Evolutionary conservation across 371 early-diverging fungal genomes (phyloP).

Genomic region (Nosema muscidifuracis): DNA sequence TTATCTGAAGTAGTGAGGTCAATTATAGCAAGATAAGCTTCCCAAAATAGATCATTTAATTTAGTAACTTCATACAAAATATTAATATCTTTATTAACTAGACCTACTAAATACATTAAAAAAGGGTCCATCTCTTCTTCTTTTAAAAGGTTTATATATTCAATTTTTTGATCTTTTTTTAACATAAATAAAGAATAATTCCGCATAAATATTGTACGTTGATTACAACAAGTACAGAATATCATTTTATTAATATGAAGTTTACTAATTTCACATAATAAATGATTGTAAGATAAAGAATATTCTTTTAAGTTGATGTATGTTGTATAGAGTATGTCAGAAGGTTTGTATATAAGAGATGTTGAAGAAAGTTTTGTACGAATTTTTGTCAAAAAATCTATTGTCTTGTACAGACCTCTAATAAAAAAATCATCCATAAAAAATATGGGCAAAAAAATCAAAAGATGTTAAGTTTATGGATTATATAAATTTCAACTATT

Average conservation of each 20-base stretch:
- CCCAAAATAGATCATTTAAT: conserved; percentile 55
- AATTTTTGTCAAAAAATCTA: conserved; percentile 56
- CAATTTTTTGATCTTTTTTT: background rate
- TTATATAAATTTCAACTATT: too few species aligned
- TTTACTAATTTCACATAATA: conserved; percentile 23
- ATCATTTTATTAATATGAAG: conserved; percentile 10
- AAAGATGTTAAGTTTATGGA: too few species aligned
- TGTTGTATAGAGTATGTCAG: conserved; percentile 19
- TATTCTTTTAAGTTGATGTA: conserved; percentile 54
- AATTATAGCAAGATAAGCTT: conserved; percentile 47
- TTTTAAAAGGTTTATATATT: background rate
- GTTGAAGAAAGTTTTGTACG: conserved; percentile 8
- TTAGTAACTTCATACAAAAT: conserved; percentile 31
- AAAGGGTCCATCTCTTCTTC: conserved; percentile 9
- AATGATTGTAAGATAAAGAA: conserved; percentile 24
- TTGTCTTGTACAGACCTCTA: conserved; percentile 46
- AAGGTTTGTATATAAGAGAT: background rate
- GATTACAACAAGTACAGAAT: conserved; percentile 51
- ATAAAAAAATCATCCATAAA: conserved; percentile 24
- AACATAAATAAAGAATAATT: conserved; percentile 44
- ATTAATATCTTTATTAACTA: conserved; percentile 33
- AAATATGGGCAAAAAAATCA: too few species aligned
- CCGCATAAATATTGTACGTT: conserved; percentile 41
- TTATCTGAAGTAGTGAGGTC: conserved; percentile 25
- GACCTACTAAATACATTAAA: conserved; percentile 41